Evolutionary conservation across 2,329 filamentous ascomycete genomes (phyloP).

Genomic region (Colletotrichum sp.): DNA sequence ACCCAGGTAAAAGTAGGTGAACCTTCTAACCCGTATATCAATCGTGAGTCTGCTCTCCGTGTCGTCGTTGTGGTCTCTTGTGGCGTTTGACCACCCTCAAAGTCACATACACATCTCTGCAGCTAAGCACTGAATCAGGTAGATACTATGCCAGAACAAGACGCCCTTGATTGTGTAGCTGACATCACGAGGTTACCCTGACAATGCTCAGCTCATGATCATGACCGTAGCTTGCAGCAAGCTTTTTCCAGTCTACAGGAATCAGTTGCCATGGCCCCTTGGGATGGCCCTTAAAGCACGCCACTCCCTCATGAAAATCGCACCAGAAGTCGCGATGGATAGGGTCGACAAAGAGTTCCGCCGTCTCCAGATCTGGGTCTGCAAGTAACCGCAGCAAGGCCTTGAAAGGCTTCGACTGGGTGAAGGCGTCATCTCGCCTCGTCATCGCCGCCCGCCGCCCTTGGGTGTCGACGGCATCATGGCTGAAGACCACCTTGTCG

Average conservation of each 20-base stretch:
- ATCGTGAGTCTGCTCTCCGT: background rate
- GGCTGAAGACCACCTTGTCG: background rate
- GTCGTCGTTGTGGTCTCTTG: background rate
- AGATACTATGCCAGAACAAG: background rate
- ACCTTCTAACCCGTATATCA: background rate
- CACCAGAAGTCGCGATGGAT: slow-evolving; percentile 45
- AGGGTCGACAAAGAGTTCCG: slow-evolving; percentile 40
- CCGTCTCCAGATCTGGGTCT: slow-evolving; percentile 49
- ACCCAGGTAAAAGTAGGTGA: background rate
- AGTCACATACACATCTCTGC: background rate
- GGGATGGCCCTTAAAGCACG: slow-evolving; percentile 12
- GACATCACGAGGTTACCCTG: slow-evolving; percentile 1
- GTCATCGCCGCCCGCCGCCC: background rate
- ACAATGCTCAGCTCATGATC: slow-evolving; percentile 24
- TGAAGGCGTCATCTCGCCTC: slow-evolving; percentile 15
- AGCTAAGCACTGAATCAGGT: background rate
- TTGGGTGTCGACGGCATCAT: slow-evolving; percentile 13
- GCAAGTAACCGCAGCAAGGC: slow-evolving; percentile 45
- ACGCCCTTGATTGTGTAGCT: background rate
- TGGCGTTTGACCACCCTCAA: background rate
- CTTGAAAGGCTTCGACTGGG: slow-evolving; percentile 17
- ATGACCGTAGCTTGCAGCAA: slow-evolving; percentile 26
- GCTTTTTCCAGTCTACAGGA: slow-evolving; percentile 35
- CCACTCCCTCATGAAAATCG: slow-evolving; percentile 39
- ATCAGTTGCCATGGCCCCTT: slow-evolving; percentile 23